These are phyloP conservation scores for Phaeosphaeriaceae sp. DNA, from an alignment of 2,329 filamentous ascomycete genomes.

Conservation along the genomic window DNA sequence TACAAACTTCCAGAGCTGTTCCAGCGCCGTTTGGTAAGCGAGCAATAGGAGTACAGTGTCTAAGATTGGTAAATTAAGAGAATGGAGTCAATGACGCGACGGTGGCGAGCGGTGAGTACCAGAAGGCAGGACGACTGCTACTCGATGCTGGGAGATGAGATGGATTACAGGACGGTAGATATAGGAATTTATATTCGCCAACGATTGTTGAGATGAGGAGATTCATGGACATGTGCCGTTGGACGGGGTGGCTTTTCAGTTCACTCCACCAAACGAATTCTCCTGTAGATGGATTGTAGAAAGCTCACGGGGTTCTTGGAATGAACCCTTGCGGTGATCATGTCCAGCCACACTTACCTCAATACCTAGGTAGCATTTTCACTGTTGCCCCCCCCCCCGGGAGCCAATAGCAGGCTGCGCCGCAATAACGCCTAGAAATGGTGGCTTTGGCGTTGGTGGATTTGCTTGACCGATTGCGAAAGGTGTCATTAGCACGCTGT, in stretches of 20 bases:
- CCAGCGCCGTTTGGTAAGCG: constrained; percentile 7
- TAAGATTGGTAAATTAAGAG: constrained; percentile 20
- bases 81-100: constrained; percentile 27
- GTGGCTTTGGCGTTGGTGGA: constrained; percentile 28
- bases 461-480: constrained; percentile 1
- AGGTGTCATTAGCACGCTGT: constrained; percentile 9
- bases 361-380: constrained; percentile 26
- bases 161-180: constrained; percentile 15
- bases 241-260: constrained; percentile 36
- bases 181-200: constrained; percentile 35
- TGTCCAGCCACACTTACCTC: constrained; percentile 39
- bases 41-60: constrained; percentile 12
- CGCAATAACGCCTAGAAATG: constrained; percentile 17
- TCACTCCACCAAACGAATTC: constrained; percentile 33
- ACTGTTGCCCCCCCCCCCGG: constrained; percentile 11
- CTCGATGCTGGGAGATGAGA: constrained; percentile 18
- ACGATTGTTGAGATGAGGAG: constrained; percentile 13
- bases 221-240: constrained; percentile 9
- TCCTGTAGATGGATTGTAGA: constrained; percentile 35
- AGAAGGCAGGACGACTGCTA: constrained; percentile 12
- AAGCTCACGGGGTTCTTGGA: constrained; percentile 34
- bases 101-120: not conserved
- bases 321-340: constrained; percentile 40
- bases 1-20: constrained; percentile 7
- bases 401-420: constrained; percentile 27